phyloP scores from a whole-genome alignment of 2,329 filamentous ascomycete species.

The Dactylellina drechsleri region DNA sequence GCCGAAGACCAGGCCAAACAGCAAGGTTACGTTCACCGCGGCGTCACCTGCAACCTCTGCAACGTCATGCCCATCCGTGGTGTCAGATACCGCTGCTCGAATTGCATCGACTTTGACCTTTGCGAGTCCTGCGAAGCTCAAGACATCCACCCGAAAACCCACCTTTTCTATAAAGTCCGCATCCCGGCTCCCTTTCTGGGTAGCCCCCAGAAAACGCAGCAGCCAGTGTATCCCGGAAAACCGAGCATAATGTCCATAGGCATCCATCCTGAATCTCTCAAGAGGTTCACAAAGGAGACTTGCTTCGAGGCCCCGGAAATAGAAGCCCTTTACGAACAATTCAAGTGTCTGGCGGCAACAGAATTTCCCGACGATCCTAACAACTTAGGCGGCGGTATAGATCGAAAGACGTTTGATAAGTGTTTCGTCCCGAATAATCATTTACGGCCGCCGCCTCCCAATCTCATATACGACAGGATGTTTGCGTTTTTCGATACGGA shows the following conservation, averaged over 20 bases:
- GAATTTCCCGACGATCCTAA: constrained; percentile 85
- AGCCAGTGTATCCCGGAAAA: constrained; percentile 88
- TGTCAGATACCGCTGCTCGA: constrained; percentile 91
- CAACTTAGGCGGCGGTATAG: constrained; percentile 82
- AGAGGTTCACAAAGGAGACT: constrained; percentile 75
- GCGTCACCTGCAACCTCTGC: constrained; percentile 91
- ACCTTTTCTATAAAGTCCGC: constrained; percentile 95
- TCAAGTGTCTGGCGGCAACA: constrained; percentile 89
- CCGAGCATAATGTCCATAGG: constrained; percentile 75
- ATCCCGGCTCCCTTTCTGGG: constrained; percentile 88
- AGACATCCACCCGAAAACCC: constrained; percentile 82
- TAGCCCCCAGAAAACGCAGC: constrained; percentile 78
- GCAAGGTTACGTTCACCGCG: constrained; percentile 90
- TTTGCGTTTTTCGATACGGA: constrained; percentile 97
- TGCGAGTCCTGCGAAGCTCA: constrained; percentile 87
- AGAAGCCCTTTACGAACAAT: constrained; percentile 95
- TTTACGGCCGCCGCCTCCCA: constrained; percentile 79
- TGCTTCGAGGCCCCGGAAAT: constrained; percentile 82
- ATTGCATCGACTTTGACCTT: constrained; percentile 94
- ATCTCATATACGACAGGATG: constrained; percentile 93
- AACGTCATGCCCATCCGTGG: constrained; percentile 88
- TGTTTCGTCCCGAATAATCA: constrained; percentile 88
- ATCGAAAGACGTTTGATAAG: constrained; percentile 89
- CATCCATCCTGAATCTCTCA: constrained; percentile 74
- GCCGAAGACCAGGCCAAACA: constrained; percentile 78